Base-by-base conservation (phyloP, 192 early-diverging fungal species). In the Backusella morwellensis region DNA sequence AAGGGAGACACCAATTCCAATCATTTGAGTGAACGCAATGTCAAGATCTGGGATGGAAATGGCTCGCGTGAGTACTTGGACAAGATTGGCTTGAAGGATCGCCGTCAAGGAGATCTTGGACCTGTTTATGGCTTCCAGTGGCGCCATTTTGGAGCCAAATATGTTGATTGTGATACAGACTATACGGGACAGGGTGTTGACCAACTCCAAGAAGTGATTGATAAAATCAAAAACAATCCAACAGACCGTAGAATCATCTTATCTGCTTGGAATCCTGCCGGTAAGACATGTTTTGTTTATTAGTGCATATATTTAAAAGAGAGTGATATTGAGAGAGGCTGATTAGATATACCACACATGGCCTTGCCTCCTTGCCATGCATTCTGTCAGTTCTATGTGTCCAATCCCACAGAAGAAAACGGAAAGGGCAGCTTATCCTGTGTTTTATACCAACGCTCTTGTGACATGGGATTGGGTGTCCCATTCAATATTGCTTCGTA, bases 401-500 rank as follows among this genome's bases (percentile, higher is more conserved):
- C 97, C 1, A 88, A 86, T 4, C 90, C 91, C 0, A 77, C 87
- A 38, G 73, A 84, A 41, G 84, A 85, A 11, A 78, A 86, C 32
- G 78, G 83, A 0, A 82, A 85, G 14, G 86, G 89, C 3, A 78
- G 80, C 23, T 85, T 99, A 12, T 97, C 95, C 2, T 98, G 97
- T 83, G 93, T 95, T 69, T 87, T 99, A 63, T 99, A 99, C 85
- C 98, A 99, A 83, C 88, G 98, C 2, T 94, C 95, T 1, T 94
- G 94, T 81, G 98, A 99, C 77, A 88, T 99, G 85, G 98, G 98
- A 6, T 86, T 99, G 29, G 98, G 98, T 21, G 96, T 99, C 0
- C 98, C 98, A 1, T 99, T 99, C 82, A 99, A 99, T 80, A 98
- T 99, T 84, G 95, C 98, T 5, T 96, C 94, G 29, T 99, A 99